These are phyloP conservation scores for Lentinula aciculospora DNA, from an alignment of 768 basidiomycete species.

Conservation along the genomic window DNA sequence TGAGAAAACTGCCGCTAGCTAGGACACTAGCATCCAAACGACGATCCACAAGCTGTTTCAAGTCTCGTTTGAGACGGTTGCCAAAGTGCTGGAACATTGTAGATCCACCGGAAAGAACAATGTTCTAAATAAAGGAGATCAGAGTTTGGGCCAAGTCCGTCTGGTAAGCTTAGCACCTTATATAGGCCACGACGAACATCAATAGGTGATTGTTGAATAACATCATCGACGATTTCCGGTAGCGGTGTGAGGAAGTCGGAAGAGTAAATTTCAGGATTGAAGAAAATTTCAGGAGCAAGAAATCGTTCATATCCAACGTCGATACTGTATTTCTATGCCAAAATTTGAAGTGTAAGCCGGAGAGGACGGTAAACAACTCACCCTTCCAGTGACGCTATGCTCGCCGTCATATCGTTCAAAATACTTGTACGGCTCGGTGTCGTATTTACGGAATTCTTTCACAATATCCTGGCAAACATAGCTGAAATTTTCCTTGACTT, in stretches of 20 bases:
- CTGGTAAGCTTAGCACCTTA: slow-evolving; percentile 48
- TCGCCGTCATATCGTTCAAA: slow-evolving; percentile 94
- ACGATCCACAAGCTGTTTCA: slow-evolving; percentile 91
- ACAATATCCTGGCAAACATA: slow-evolving; percentile 99
- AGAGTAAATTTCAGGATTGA: slow-evolving; percentile 98
- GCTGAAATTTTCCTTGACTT: slow-evolving; percentile 96
- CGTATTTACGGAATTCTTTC: slow-evolving; percentile 97
- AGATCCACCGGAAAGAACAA: slow-evolving; percentile 93
- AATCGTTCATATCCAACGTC: slow-evolving; percentile 99
- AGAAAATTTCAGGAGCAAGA: slow-evolving; percentile 98
- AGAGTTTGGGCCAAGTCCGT: background rate
- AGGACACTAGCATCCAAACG: slow-evolving; percentile 73
- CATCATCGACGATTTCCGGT: slow-evolving; percentile 92
- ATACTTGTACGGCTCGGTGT: slow-evolving; percentile 91
- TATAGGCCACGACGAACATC: slow-evolving; percentile 96
- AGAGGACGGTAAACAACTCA: slow-evolving; percentile 26
- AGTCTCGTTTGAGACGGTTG: slow-evolving; percentile 91
- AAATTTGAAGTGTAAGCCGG: background rate
- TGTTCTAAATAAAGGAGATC: slow-evolving; percentile 55
- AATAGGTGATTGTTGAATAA: slow-evolving; percentile 94
- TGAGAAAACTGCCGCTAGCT: slow-evolving; percentile 68
- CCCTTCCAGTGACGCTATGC: slow-evolving; percentile 87
- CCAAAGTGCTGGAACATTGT: slow-evolving; percentile 99
- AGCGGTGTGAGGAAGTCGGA: slow-evolving; percentile 97
- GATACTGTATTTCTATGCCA: slow-evolving; percentile 77